phyloP scores from a whole-genome alignment of 2,329 filamentous ascomycete genomes.

The Cucurbitaria berberidis region DNA sequence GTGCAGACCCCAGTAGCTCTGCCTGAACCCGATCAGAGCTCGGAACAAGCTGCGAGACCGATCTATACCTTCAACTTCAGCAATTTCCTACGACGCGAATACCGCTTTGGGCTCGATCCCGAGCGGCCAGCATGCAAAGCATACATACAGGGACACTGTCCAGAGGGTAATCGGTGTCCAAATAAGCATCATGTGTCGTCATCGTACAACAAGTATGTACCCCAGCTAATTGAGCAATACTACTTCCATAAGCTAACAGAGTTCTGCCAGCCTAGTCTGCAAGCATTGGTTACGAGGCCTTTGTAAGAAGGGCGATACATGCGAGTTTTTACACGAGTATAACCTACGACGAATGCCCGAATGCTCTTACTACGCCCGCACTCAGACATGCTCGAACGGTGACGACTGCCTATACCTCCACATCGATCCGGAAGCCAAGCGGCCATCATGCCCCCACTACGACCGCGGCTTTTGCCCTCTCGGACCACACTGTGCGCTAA shows the following conservation, averaged over 20 bases:
- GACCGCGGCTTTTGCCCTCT: slow-evolving; percentile 93
- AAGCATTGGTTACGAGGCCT: slow-evolving; percentile 98
- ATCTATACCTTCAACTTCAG: slow-evolving; percentile 80
- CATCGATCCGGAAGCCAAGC: slow-evolving; percentile 79
- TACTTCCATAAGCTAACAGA: slow-evolving; percentile 11
- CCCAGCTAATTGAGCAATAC: not conserved
- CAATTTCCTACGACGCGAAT: slow-evolving; percentile 81
- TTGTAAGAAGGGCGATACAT: slow-evolving; percentile 95
- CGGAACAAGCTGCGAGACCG: slow-evolving; percentile 33
- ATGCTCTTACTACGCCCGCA: slow-evolving; percentile 94
- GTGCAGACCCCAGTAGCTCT: slow-evolving; percentile 31
- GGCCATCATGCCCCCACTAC: slow-evolving; percentile 73
- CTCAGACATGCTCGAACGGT: slow-evolving; percentile 93
- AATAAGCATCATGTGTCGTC: slow-evolving; percentile 74
- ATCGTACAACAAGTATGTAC: slow-evolving; percentile 68
- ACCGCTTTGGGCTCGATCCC: slow-evolving; percentile 81
- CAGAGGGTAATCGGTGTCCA: slow-evolving; percentile 80
- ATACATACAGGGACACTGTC: slow-evolving; percentile 85
- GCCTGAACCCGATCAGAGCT: slow-evolving; percentile 31
- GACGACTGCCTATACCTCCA: slow-evolving; percentile 96
- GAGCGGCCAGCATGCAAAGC: slow-evolving; percentile 77
- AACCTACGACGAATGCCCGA: slow-evolving; percentile 98
- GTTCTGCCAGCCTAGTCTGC: slow-evolving; percentile 73
- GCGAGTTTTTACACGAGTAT: slow-evolving; percentile 98
- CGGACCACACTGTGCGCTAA: slow-evolving; percentile 84